Evolutionary conservation across 768 basidiomycete genomes (phyloP).

Genomic region (Trametes cingulata): DNA sequence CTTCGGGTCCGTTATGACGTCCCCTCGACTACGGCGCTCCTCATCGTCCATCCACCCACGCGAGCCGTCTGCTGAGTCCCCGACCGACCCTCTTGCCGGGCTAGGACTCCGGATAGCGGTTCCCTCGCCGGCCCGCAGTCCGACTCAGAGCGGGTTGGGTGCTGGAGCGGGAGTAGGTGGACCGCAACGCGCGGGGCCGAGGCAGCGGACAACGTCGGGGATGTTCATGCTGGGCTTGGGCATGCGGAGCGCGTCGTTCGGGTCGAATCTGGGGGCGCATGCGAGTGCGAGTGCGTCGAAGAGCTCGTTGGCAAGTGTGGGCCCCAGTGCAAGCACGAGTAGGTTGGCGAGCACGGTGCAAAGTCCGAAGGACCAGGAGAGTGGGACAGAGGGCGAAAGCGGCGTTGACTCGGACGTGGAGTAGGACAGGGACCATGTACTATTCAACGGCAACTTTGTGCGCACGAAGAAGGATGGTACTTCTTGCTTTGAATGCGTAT

Average conservation of each 20-base stretch:
- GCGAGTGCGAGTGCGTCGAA: constrained; percentile 14
- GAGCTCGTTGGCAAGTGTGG: constrained; percentile 7
- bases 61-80: constrained; percentile 9
- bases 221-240: constrained; percentile 69
- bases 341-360: neutral
- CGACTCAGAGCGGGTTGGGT: constrained; percentile 1
- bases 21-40: constrained; percentile 55
- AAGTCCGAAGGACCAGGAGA: constrained; percentile 11
- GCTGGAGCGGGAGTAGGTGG: neutral
- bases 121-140: constrained; percentile 36
- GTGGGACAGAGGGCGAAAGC: neutral
- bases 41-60: constrained; percentile 40
- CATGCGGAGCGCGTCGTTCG: constrained; percentile 40
- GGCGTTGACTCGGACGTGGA: constrained; percentile 22
- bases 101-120: constrained; percentile 61
- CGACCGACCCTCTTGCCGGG: constrained; percentile 42
- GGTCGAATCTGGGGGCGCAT: constrained; percentile 8
- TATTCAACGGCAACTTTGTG: too few species aligned
- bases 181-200: constrained; percentile 28
- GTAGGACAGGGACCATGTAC: neutral
- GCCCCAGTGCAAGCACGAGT: constrained; percentile 4
- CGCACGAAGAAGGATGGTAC: too few species aligned
- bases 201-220: constrained; percentile 54
- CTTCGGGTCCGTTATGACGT: constrained; percentile 73
- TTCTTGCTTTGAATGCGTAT: too few species aligned